Conservation (phyloP, 495 filamentous ascomycete species). For the Podospora sp. region DNA sequence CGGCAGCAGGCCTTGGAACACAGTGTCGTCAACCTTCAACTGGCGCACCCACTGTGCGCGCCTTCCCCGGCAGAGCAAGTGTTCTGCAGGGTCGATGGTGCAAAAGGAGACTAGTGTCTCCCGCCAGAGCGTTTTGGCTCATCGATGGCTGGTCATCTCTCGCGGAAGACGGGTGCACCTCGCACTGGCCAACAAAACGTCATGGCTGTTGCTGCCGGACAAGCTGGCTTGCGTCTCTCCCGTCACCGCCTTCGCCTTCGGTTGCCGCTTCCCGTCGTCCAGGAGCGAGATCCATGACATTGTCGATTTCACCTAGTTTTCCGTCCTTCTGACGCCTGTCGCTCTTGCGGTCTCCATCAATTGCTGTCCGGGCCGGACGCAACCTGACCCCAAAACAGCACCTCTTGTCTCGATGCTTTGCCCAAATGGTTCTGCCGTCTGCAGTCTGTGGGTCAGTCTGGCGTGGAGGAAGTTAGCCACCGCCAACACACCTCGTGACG, state of each 20-base stretch:
- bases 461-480: not conserved
- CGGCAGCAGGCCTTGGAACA: not conserved
- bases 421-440: not conserved
- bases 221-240: not conserved
- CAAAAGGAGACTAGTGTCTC: slow-evolving; percentile 27
- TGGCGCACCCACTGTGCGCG: slow-evolving; percentile 1
- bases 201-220: not conserved
- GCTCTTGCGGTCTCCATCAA: not conserved
- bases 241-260: slow-evolving; percentile 20
- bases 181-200: not conserved
- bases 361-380: not conserved
- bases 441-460: slow-evolving; percentile 7
- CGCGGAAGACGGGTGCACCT: slow-evolving; percentile 35
- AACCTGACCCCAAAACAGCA: not conserved
- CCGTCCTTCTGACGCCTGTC: not conserved
- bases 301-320: not conserved
- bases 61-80: slow-evolving; percentile 13
- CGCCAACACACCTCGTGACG: slow-evolving; percentile 17
- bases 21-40: not conserved
- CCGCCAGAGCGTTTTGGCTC: slow-evolving; percentile 33
- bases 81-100: slow-evolving; percentile 18
- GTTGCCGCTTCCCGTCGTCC: not conserved
- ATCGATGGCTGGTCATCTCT: slow-evolving; percentile 23
- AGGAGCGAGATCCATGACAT: not conserved
- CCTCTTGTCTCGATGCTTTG: not conserved